Conservation (phyloP, 2,329 filamentous ascomycete species). For the Alternaria burnsii region DNA sequence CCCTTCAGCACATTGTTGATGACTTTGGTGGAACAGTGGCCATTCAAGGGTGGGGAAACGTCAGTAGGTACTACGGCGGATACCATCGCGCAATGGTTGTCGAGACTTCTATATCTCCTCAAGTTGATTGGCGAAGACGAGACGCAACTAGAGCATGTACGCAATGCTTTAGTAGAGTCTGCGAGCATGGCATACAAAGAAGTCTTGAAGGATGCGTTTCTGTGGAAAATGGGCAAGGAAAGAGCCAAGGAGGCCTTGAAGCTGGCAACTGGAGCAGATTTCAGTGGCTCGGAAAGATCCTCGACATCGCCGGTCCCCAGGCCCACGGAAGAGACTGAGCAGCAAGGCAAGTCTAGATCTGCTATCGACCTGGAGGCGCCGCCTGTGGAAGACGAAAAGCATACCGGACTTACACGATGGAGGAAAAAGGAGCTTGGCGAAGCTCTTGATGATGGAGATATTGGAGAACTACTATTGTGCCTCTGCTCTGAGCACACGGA, state of each 20-base stretch:
- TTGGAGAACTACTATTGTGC: constrained; percentile 74
- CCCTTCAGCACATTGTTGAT: constrained; percentile 71
- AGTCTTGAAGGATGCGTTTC: constrained; percentile 45
- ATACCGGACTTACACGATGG: constrained; percentile 68
- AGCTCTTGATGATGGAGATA: constrained; percentile 78
- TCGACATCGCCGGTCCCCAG: constrained; percentile 36
- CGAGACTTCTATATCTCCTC: constrained; percentile 46
- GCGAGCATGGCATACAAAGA: constrained; percentile 41
- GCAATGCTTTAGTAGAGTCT: constrained; percentile 40
- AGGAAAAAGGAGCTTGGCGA: constrained; percentile 78
- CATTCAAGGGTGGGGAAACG: constrained; percentile 61
- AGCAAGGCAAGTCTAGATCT: constrained; percentile 16
- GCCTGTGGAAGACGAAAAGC: constrained; percentile 54
- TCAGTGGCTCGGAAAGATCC: constrained; percentile 47
- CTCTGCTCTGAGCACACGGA: constrained; percentile 77
- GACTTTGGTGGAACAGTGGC: constrained; percentile 79
- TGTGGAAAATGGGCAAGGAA: constrained; percentile 51
- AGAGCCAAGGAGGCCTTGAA: constrained; percentile 47
- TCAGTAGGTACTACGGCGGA: constrained; percentile 38
- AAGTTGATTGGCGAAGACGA: constrained; percentile 50
- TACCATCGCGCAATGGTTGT: constrained; percentile 47
- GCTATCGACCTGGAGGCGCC: constrained; percentile 46
- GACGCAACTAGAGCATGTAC: constrained; percentile 33
- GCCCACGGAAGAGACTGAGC: constrained; percentile 25
- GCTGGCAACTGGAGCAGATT: constrained; percentile 45